These are phyloP conservation scores for Aspergillus vadensis DNA, from an alignment of 2,329 filamentous ascomycete species.

Conservation along the genomic window DNA sequence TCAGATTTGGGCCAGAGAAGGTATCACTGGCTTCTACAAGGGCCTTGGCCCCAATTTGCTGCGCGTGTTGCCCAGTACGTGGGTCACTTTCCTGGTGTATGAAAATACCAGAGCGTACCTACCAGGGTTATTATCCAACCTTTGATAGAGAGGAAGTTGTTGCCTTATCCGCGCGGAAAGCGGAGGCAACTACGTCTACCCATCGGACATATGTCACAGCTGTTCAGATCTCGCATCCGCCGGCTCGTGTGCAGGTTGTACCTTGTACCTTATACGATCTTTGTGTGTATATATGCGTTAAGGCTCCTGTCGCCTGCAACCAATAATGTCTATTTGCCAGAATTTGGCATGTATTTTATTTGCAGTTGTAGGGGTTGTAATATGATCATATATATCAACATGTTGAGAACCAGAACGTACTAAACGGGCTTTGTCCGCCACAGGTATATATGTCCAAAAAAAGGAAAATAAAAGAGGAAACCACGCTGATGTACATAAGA, in stretches of 20 bases:
- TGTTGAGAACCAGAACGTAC: not conserved
- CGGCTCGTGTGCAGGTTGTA: no score
- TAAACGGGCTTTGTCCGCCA: not conserved
- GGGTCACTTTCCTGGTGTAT: slow-evolving; percentile 95
- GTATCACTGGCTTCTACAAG: slow-evolving; percentile 83
- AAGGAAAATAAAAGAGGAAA: no score
- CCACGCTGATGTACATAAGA: not conserved
- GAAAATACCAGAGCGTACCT: slow-evolving; percentile 85
- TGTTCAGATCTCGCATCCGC: no score
- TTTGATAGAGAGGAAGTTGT: not conserved
- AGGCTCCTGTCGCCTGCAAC: not conserved
- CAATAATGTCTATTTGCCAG: not conserved
- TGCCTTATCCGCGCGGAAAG: not conserved
- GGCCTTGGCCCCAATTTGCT: slow-evolving; percentile 87
- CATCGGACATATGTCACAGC: not conserved
- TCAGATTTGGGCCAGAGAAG: slow-evolving; percentile 78
- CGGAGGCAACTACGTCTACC: slow-evolving; percentile 6
- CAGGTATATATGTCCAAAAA: not conserved
- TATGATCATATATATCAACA: not conserved
- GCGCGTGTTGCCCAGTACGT: slow-evolving; percentile 88
- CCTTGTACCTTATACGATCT: no score
- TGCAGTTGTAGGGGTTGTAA: not conserved
- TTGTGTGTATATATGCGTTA: not conserved
- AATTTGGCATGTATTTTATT: not conserved
- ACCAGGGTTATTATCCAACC: slow-evolving; percentile 42